A percentile compares a stretch with the other conserved stretches of the same genome.
Evolutionary conservation across 495 filamentous ascomycete genomes (phyloP).

Genomic region (Podospora bellae-mahoneyi): DNA sequence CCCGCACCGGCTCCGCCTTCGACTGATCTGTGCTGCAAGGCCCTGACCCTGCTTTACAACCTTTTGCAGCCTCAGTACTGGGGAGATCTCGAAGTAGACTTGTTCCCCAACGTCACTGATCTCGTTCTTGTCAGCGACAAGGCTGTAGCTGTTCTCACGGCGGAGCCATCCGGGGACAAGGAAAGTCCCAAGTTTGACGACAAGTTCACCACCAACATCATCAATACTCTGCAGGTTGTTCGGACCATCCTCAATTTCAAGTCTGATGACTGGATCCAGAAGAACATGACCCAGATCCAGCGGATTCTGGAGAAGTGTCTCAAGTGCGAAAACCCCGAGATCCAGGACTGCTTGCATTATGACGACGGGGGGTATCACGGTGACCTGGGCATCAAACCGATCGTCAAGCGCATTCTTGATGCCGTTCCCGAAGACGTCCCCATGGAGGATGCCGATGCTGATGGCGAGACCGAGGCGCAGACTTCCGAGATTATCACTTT

Average conservation of each 20-base stretch:
- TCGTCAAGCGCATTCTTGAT: slow-evolving; percentile 77
- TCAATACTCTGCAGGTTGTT: slow-evolving; percentile 90
- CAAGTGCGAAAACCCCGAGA: slow-evolving; percentile 79
- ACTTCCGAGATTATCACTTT: slow-evolving; percentile 78
- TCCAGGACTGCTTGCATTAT: slow-evolving; percentile 85
- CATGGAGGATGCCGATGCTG: slow-evolving; percentile 86
- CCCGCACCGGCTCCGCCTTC: slow-evolving; percentile 49
- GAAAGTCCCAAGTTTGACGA: slow-evolving; percentile 70
- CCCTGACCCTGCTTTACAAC: slow-evolving; percentile 75
- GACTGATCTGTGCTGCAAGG: slow-evolving; percentile 80
- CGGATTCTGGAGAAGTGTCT: slow-evolving; percentile 87
- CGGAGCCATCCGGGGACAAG: slow-evolving; percentile 72
- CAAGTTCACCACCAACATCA: slow-evolving; percentile 71
- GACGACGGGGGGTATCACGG: slow-evolving; percentile 63
- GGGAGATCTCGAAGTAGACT: slow-evolving; percentile 86
- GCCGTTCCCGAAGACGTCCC: slow-evolving; percentile 84
- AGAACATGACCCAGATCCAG: slow-evolving; percentile 71
- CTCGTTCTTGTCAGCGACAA: slow-evolving; percentile 70
- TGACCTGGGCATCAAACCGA: slow-evolving; percentile 58
- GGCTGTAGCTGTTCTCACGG: slow-evolving; percentile 65
- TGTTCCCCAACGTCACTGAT: slow-evolving; percentile 87
- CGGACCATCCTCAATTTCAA: slow-evolving; percentile 83
- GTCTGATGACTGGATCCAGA: slow-evolving; percentile 81
- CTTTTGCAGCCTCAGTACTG: slow-evolving; percentile 86
- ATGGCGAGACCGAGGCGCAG: slow-evolving; percentile 66